Conservation (phyloP, 2,329 filamentous ascomycete genomes). For the Cercospora berteroae region DNA sequence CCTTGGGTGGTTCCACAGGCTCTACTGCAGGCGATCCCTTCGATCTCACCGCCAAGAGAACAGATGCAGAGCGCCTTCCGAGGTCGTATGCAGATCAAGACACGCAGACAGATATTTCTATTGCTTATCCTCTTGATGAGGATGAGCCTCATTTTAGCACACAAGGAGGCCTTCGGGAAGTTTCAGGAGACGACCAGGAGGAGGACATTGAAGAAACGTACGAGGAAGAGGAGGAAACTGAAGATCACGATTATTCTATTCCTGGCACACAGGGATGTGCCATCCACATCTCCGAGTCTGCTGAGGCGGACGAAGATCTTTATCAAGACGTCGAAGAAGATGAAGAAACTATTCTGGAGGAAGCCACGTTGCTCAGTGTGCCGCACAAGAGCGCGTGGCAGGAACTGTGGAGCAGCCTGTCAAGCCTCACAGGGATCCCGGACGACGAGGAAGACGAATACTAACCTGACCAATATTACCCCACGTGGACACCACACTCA, state of each 20-base stretch:
- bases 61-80: neutral
- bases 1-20: conserved; percentile 18
- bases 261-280: conserved; percentile 23
- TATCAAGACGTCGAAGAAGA: conserved; percentile 23
- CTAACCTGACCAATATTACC: neutral
- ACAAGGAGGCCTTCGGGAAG: neutral
- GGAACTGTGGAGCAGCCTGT: conserved; percentile 37
- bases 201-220: neutral
- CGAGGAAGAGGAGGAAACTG: conserved; percentile 17
- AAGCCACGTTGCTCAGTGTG: conserved; percentile 11
- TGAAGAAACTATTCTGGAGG: conserved; percentile 12
- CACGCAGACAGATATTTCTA: conserved; percentile 16
- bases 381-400: conserved; percentile 35
- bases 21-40: neutral
- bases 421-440: conserved; percentile 35
- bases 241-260: conserved; percentile 15
- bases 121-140: conserved; percentile 6
- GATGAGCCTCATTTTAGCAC: neutral
- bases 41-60: neutral
- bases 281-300: conserved; percentile 30
- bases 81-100: conserved; percentile 12
- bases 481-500: conserved; percentile 9
- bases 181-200: conserved; percentile 8
- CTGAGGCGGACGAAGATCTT: conserved; percentile 19
- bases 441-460: conserved; percentile 28